Evolutionary conservation across 331 rosid species (phyloP), one percentile per base, ranked within the genome.

Genomic region (Quercus tomentella): DNA sequence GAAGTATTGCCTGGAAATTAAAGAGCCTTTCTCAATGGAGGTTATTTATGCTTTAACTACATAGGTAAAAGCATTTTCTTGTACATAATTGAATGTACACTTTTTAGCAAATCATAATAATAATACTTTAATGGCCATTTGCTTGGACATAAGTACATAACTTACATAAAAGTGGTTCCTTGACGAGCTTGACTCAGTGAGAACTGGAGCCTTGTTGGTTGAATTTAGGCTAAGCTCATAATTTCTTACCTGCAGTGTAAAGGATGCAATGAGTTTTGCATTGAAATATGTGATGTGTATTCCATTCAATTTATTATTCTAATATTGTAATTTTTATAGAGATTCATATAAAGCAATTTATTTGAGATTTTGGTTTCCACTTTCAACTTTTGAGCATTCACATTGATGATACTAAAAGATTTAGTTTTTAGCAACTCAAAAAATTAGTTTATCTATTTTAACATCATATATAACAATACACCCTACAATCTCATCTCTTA

Each of bases 1-100:
- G 78, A 81, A 22, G 67, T 90, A 12, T 41, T 92, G 76, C 88
- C 80, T 1, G 89, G 92, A 66, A 87, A n/a, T n/a, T n/a, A n/a
- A 77, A 51, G 96, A 89, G 87, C 79, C 69, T 14, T 94, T 94
- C 86, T 97, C 98, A 0, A 96, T 93, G 35, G 35, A 31, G 35
- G 1, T 31, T 4, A 31, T 31, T 97, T 33, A 89, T 84, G 97
- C 96, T 77, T 84, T 93, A 77, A 94, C 98, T 43, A 90, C 92
- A 10, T 87, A 79, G 57, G 51, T 54, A 49, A 41, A 41, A 7
- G 49, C 57, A 4, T 11, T 81, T 82, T 66, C 63, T 25, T 15
- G 21, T n/a, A 21, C 35, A 6, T 22, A 17, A n/a, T 28, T 52
- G 54, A 33, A 2, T 41, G 49, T 41, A 9, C 3, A 8, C 12